Evolutionary conservation across 768 basidiomycete species (phyloP).

Genomic region (Lactarius vividus): DNA sequence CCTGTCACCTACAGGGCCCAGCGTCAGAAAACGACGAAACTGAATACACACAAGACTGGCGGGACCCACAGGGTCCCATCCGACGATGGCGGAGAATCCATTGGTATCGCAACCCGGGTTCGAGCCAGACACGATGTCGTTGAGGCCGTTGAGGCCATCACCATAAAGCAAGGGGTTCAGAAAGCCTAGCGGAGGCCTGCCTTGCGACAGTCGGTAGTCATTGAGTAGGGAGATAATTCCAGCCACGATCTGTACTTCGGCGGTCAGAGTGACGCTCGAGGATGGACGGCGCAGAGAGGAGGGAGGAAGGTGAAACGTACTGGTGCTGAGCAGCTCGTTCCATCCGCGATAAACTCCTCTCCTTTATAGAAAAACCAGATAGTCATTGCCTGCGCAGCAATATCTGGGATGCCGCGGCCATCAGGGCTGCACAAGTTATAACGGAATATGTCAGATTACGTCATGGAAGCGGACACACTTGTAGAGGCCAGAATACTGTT

Average conservation of each 20-base stretch:
- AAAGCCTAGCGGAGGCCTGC: no score
- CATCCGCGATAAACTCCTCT: accelerated
- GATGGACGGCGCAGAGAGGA: not conserved
- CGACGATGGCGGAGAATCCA: no score
- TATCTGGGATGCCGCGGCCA: not conserved
- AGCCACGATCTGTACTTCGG: not conserved
- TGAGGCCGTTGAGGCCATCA: no score
- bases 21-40: not conserved
- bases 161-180: no score
- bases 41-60: not conserved
- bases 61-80: no score
- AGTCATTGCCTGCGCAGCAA: not conserved
- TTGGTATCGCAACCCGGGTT: no score
- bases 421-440: not conserved
- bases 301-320: not conserved
- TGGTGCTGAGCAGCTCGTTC: not conserved
- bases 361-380: not conserved
- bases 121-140: no score
- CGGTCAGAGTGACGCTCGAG: not conserved
- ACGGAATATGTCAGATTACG: not conserved
- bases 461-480: not conserved
- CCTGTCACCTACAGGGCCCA: not conserved
- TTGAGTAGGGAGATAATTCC: not conserved
- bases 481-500: not conserved
- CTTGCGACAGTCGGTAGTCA: not conserved